Conservation (phyloP, 1,284 basidiomycete genomes). For the Apiotrichum sp. region DNA sequence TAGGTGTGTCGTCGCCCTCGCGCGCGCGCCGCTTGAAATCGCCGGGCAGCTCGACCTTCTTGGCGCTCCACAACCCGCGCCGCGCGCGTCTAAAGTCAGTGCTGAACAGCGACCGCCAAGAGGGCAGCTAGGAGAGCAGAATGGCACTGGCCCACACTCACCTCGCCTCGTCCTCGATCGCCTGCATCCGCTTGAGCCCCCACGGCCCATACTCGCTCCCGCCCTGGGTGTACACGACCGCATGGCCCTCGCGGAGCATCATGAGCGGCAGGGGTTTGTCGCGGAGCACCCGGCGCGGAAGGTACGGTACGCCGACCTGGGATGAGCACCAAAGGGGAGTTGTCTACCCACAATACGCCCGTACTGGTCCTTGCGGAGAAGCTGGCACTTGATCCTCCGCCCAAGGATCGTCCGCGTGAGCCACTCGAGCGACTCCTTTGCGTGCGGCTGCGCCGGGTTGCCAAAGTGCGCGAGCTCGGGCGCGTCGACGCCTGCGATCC, state of each 20-base stretch:
- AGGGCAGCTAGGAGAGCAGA: background rate
- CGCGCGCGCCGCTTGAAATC: slow-evolving; percentile 66
- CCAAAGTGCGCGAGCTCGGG: slow-evolving; percentile 81
- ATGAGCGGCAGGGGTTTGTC: slow-evolving; percentile 61
- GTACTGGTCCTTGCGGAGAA: slow-evolving; percentile 74
- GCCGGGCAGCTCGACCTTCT: slow-evolving; percentile 59
- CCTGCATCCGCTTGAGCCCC: slow-evolving; percentile 59
- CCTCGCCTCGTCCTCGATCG: slow-evolving; percentile 61
- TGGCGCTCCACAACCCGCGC: slow-evolving; percentile 66
- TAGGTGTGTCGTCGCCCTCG: slow-evolving; percentile 11
- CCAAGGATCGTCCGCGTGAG: slow-evolving; percentile 56
- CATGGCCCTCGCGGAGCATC: slow-evolving; percentile 73
- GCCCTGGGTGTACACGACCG: slow-evolving; percentile 63
- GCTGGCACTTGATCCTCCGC: slow-evolving; percentile 51
- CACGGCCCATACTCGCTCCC: slow-evolving; percentile 70
- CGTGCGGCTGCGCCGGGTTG: slow-evolving; percentile 63
- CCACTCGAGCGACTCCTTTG: slow-evolving; percentile 66
- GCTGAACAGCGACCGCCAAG: background rate
- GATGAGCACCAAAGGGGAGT: background rate
- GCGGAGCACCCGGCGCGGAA: slow-evolving; percentile 47
- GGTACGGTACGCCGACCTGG: slow-evolving; percentile 61
- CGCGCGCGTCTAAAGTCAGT: slow-evolving; percentile 48
- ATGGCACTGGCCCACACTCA: slow-evolving; percentile 42
- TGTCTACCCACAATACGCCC: slow-evolving; percentile 59
- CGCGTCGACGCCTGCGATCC: slow-evolving; percentile 81